Conservation (phyloP, 73 alveolate genomes). For the Uronychia setigera region DNA sequence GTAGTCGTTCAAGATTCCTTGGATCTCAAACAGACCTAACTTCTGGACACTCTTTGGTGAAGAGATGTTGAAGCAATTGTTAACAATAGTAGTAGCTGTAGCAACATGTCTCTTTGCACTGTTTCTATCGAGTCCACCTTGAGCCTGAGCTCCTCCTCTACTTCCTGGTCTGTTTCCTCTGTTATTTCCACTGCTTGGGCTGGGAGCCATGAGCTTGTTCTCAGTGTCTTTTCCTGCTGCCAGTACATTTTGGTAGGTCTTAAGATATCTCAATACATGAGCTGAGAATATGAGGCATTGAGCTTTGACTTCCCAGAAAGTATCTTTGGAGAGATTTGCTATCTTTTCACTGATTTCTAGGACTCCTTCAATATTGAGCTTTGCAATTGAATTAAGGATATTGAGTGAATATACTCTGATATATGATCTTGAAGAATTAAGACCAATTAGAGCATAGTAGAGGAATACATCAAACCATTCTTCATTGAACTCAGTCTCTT, state of each 20-base stretch:
- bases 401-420: slow-evolving; percentile 59
- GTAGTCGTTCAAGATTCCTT: slow-evolving; percentile 48
- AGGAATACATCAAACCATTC: slow-evolving; percentile 74
- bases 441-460: slow-evolving; percentile 72
- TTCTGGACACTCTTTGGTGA: slow-evolving; percentile 52
- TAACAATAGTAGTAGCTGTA: slow-evolving; percentile 25
- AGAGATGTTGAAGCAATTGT: slow-evolving; percentile 40
- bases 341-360: slow-evolving; percentile 65
- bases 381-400: slow-evolving; percentile 57
- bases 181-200: neutral
- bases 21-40: slow-evolving; percentile 45
- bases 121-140: slow-evolving; percentile 32
- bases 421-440: slow-evolving; percentile 34
- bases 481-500: slow-evolving; percentile 69
- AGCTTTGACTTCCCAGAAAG: slow-evolving; percentile 73
- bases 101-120: slow-evolving; percentile 21
- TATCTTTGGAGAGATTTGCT: slow-evolving; percentile 28
- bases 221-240: slow-evolving; percentile 1
- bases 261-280: slow-evolving; percentile 19
- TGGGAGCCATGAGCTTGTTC: neutral
- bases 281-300: slow-evolving; percentile 58
- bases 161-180: slow-evolving; percentile 3
- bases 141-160: slow-evolving; percentile 6
- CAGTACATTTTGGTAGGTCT: neutral
- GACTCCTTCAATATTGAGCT: slow-evolving; percentile 55